Percentiles rank a stretch among this genome's conserved stretches.
These are phyloP conservation scores for Chenopodium album DNA, from an alignment of 148 eudicot species.

Conservation along the genomic window DNA sequence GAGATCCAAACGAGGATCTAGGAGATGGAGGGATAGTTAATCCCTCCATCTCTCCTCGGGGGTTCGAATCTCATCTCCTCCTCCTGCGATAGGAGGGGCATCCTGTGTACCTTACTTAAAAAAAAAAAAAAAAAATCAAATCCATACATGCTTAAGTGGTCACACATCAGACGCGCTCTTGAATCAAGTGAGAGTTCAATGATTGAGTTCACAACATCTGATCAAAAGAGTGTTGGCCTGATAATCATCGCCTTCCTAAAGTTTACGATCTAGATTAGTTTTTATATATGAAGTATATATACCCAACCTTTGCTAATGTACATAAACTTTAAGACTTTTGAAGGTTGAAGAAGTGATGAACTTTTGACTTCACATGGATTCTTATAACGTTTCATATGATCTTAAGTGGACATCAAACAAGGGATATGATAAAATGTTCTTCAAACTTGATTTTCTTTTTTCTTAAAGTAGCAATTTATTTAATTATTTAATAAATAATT, in stretches of 20 bases:
- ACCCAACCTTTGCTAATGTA: background rate
- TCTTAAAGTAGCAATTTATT: background rate
- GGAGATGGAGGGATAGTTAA: no score
- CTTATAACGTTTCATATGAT: background rate
- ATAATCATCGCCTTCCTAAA: background rate
- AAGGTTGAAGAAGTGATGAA: background rate
- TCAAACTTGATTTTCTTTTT: background rate
- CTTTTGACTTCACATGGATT: background rate
- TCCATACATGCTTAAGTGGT: no score
- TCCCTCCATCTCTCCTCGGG: no score
- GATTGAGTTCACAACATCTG: background rate
- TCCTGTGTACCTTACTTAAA: no score
- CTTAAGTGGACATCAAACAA: background rate
- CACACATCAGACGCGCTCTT: no score
- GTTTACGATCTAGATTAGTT: background rate
- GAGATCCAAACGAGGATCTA: no score
- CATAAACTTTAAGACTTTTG: slow-evolving; percentile 8
- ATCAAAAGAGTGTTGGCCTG: background rate
- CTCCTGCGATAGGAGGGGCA: no score
- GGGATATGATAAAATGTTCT: background rate
- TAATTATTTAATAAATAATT: background rate
- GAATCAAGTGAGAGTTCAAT: background rate
- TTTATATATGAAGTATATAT: no score
- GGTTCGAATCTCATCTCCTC: no score
- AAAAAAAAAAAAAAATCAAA: no score